Evolutionary conservation across 106 monocot species (phyloP), one percentile per base, ranked within the genome.

Genomic region (Dioscorea alata): DNA sequence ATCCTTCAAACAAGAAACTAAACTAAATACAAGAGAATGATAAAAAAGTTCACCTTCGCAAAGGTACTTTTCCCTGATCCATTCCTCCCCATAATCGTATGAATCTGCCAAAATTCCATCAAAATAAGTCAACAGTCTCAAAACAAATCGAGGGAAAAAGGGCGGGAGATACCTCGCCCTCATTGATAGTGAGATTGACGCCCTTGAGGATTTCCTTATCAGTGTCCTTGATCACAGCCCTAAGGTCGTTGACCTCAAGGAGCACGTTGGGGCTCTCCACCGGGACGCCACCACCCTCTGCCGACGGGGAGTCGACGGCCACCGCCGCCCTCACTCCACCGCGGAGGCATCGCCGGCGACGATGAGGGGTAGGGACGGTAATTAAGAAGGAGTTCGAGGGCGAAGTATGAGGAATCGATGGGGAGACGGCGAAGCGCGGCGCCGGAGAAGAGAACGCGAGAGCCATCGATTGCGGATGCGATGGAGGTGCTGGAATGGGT

Each of bases 61-160:
- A 92, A 81, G 2, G 97, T 99, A 68, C 89, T 92, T 71, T 99
- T 99, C 59, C 97, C 97, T 2, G 97, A 99, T 12, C 97, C 97
- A 60, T 99, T 99, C 78, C 84, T 87, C 22, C 97, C 97, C 97
- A 92, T 92, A 52, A 92, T 87, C 8, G 92, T 92, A 71, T 99
- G 92, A 64, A 97, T 72, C 97, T 97, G 28, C 50, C 33, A 53
- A 49, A 65, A 19, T 7, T 48, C n/a, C 20, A 48, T 32, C 16
- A 53, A 63, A 72, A 63, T 57, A 23, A 64, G 8, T 8, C 2
- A 71, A 18, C 42, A 66, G 18, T 7, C 2, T 28, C n/a, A 12
- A 62, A 64, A n/a, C 14, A 50, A 56, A 50, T 12, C 10, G 21
- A 66, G 21, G 5, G 24, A 62, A 14, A 33, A 14, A 54, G 49